These are phyloP conservation scores for Microbotryomycetes sp. DNA, from an alignment of 1,284 basidiomycete species.

Conservation along the genomic window DNA sequence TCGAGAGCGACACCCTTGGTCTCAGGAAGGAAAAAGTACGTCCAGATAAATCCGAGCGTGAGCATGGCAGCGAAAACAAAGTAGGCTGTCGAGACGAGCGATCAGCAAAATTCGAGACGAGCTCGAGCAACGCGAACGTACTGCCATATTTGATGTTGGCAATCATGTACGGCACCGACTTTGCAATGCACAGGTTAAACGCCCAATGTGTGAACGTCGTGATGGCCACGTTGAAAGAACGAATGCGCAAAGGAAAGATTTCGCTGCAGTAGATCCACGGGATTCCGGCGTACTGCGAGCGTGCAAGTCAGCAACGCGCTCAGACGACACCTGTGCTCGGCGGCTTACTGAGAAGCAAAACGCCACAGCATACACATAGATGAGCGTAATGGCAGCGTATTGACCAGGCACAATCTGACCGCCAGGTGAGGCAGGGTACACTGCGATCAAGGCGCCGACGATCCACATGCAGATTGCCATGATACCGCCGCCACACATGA, in stretches of 20 bases:
- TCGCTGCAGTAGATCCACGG: conserved; percentile 41
- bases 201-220: not conserved
- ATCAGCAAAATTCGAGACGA: conserved; percentile 19
- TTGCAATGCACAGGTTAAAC: not conserved
- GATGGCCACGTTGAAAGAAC: conserved; percentile 29
- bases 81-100: conserved; percentile 38
- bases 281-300: conserved; percentile 37
- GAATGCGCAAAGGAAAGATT: conserved; percentile 38
- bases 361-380: conserved; percentile 35
- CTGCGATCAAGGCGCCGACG: conserved; percentile 10
- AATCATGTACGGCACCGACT: not conserved
- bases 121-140: not conserved
- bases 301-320: not conserved
- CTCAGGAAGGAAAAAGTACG: conserved; percentile 34
- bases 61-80: conserved; percentile 40
- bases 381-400: conserved; percentile 20
- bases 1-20: conserved; percentile 34
- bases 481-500: conserved; percentile 35
- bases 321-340: conserved; percentile 7
- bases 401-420: conserved; percentile 1
- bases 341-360: conserved; percentile 34
- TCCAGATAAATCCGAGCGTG: conserved; percentile 32
- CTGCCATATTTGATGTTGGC: not conserved
- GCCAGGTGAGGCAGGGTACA: conserved; percentile 17
- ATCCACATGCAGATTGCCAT: conserved; percentile 31